These are phyloP conservation scores for Anisogramma anomala DNA, from an alignment of 2,329 filamentous ascomycete species.

Conservation along the genomic window DNA sequence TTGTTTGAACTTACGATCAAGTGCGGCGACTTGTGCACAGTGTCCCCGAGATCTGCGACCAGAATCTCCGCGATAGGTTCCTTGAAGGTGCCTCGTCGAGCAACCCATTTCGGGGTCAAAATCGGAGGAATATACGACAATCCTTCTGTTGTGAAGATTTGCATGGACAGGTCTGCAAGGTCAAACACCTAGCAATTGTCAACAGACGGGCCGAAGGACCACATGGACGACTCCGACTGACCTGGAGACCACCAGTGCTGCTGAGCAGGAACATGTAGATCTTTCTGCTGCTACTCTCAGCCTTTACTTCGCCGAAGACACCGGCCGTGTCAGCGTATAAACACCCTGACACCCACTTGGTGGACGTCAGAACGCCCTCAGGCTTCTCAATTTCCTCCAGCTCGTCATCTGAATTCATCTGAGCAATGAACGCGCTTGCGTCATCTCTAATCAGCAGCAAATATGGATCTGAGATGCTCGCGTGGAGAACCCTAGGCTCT, in stretches of 20 bases:
- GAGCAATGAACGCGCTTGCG: constrained; percentile 64
- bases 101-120: constrained; percentile 58
- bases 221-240: constrained; percentile 32
- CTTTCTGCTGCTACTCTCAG: constrained; percentile 33
- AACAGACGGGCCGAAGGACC: constrained; percentile 1
- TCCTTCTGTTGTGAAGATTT: constrained; percentile 64
- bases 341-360: constrained; percentile 73
- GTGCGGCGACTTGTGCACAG: constrained; percentile 58
- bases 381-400: constrained; percentile 67
- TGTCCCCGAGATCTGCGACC: constrained; percentile 74
- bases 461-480: constrained; percentile 80
- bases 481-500: constrained; percentile 65
- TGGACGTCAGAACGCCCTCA: constrained; percentile 42
- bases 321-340: constrained; percentile 60
- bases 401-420: constrained; percentile 71
- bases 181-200: constrained; percentile 53
- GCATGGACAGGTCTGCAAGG: constrained; percentile 58
- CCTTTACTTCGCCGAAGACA: constrained; percentile 35
- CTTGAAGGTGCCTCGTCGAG: constrained; percentile 57
- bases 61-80: constrained; percentile 70
- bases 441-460: constrained; percentile 76
- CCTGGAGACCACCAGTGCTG: constrained; percentile 60
- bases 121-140: constrained; percentile 67
- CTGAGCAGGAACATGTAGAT: constrained; percentile 69
- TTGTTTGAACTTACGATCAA: constrained; percentile 56